phyloP scores from a whole-genome alignment of 129 eudicot species.

The Lonicera japonica region DNA sequence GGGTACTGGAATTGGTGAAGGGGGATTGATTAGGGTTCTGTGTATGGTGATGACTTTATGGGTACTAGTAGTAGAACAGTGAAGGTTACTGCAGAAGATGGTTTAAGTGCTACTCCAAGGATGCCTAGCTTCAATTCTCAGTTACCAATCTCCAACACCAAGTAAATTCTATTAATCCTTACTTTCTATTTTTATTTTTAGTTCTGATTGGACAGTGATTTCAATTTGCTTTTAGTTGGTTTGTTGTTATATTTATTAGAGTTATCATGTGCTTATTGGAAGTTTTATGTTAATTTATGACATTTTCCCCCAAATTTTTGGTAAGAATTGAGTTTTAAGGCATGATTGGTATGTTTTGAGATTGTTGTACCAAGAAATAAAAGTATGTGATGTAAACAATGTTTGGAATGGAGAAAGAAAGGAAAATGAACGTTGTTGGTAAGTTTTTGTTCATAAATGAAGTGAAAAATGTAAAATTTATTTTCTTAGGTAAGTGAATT shows the following conservation, averaged over 20 bases:
- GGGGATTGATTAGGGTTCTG: too few species aligned
- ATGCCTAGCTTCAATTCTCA: conserved; percentile 72
- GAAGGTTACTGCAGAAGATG: conserved; percentile 39
- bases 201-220: background rate
- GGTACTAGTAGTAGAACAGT: conserved; percentile 50
- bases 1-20: too few species aligned
- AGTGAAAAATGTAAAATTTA: too few species aligned
- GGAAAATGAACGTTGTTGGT: too few species aligned
- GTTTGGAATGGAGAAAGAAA: too few species aligned
- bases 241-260: background rate
- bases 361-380: too few species aligned
- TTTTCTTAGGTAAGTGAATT: too few species aligned
- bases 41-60: conserved; percentile 38
- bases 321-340: too few species aligned
- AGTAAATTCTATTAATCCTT: conserved; percentile 31
- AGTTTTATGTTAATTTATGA: background rate
- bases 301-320: background rate
- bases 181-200: too few species aligned
- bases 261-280: background rate
- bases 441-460: too few species aligned
- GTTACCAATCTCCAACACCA: conserved; percentile 42
- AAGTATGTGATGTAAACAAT: too few species aligned
- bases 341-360: too few species aligned
- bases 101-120: conserved; percentile 42
- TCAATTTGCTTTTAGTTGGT: background rate